Conservation (phyloP, 1,284 basidiomycete species). For the Ganoderma resinaceum region DNA sequence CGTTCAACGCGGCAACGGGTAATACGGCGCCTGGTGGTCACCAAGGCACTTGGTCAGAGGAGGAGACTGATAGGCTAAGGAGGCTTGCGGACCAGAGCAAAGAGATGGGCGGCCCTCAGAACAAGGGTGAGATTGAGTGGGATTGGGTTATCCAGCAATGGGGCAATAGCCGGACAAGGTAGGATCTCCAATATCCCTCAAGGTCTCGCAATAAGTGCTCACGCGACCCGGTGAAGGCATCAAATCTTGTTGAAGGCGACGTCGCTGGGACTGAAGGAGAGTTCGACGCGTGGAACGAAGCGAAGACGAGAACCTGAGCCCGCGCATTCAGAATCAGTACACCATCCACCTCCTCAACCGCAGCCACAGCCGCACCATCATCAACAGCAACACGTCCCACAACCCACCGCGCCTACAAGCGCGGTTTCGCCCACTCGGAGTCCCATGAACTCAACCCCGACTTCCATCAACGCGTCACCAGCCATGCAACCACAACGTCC, state of each 20-base stretch:
- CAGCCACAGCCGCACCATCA: constrained; percentile 17
- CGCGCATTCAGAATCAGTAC: constrained; percentile 38
- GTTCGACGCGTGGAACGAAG: constrained; percentile 68
- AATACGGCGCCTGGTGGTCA: constrained; percentile 53
- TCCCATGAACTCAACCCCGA: constrained; percentile 36
- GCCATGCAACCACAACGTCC: constrained; percentile 38
- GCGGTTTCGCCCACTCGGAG: constrained; percentile 39
- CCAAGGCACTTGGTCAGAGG: constrained; percentile 78
- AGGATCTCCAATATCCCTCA: constrained; percentile 22
- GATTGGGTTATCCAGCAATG: constrained; percentile 76
- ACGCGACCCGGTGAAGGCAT: constrained; percentile 53
- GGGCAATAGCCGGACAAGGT: constrained; percentile 77
- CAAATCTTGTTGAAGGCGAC: constrained; percentile 83
- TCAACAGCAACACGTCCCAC: constrained; percentile 4
- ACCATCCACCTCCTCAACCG: constrained; percentile 40
- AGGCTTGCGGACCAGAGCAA: constrained; percentile 71
- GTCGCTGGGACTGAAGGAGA: constrained; percentile 75
- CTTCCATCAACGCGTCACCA: constrained; percentile 38
- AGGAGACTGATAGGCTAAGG: constrained; percentile 72
- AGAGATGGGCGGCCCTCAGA: constrained; percentile 43
- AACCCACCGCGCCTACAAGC: constrained; percentile 11
- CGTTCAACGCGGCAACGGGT: constrained; percentile 45
- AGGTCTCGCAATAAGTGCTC: neutral
- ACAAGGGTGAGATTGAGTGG: constrained; percentile 73
- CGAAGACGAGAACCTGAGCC: constrained; percentile 59